Evolutionary conservation across 225 moss, liverwort and hornwort genomes (phyloP), one percentile per base, ranked within the genome.

Genomic region (Polytrichum formosum): DNA sequence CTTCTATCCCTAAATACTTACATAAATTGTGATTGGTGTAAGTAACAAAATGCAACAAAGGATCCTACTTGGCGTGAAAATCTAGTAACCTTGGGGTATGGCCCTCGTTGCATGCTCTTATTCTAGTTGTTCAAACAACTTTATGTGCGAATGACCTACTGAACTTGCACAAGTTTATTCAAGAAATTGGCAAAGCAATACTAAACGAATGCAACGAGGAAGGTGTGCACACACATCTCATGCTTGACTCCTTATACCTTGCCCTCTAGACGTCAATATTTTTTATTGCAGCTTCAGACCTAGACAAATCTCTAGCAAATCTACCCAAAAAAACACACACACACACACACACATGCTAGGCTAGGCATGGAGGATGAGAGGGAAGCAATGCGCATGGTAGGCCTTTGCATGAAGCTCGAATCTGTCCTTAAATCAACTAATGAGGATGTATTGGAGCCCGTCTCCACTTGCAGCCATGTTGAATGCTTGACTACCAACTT

Each of bases 311-410:
- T 5, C 0, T 56, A 18, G 20, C 5, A n/a, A 5, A 21, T 56
- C 0, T 21, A 0, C 0, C 6, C 1, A 21, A n/a, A 56, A n/a
- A n/a, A n/a, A n/a, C n/a, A n/a, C n/a, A n/a, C n/a, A n/a, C n/a
- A n/a, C n/a, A n/a, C n/a, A n/a, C n/a, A n/a, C n/a, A 6, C 21
- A 4, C 56, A 56, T 56, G 6, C 18, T 18, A 56, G 6, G 8
- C 18, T 56, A 5, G 21, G n/a, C 1, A 21, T 18, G 0, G 21
- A 19, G 18, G 56, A 56, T 21, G 18, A 18, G 1, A 21, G 5
- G 5, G 19, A 56, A 6, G 18, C 2, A 18, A 0, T 5, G 0
- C 0, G 1, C 5, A 18, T n/a, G n/a, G n/a, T n/a, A n/a, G n/a
- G n/a, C n/a, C n/a, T n/a, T n/a, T n/a, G n/a, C n/a, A n/a, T n/a